These are phyloP conservation scores for Leccinum pellstonianum DNA, from an alignment of 768 basidiomycete species.

Conservation along the genomic window DNA sequence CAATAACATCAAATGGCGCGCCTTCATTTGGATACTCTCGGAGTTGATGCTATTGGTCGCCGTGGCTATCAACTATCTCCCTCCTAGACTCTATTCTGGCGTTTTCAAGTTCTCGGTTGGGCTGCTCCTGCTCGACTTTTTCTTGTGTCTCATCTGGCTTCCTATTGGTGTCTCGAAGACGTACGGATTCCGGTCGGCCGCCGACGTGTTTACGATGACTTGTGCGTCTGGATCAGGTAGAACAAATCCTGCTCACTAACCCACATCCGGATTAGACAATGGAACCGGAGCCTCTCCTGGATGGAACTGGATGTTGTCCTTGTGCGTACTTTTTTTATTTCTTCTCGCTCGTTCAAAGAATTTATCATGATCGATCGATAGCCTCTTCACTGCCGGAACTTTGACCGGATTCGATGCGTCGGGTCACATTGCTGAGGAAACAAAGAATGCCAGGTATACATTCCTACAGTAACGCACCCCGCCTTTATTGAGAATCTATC, in stretches of 20 bases:
- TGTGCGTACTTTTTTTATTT: constrained; percentile 45
- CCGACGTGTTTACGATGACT: constrained; percentile 80
- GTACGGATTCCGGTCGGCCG: constrained; percentile 83
- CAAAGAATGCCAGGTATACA: constrained; percentile 68
- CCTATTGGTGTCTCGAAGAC: constrained; percentile 88
- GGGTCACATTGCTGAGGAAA: constrained; percentile 87
- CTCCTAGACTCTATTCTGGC: constrained; percentile 67
- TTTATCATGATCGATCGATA: constrained; percentile 46
- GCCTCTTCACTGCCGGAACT: constrained; percentile 84
- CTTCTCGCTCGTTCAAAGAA: not conserved
- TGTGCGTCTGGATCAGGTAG: constrained; percentile 51
- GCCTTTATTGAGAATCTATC: constrained; percentile 1
- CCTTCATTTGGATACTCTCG: constrained; percentile 80
- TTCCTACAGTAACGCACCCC: not conserved
- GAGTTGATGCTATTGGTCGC: constrained; percentile 69
- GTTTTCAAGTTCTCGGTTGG: constrained; percentile 76
- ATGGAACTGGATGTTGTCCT: constrained; percentile 92
- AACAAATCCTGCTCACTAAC: not conserved
- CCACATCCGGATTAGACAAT: constrained; percentile 54
- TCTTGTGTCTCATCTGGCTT: constrained; percentile 87
- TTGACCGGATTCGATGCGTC: constrained; percentile 90
- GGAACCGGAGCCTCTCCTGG: constrained; percentile 83
- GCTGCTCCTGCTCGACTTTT: constrained; percentile 82
- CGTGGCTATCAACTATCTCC: constrained; percentile 83
- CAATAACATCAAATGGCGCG: constrained; percentile 80